phyloP scores from a whole-genome alignment of 768 basidiomycete species.

The Fistulinella prunicolor region DNA sequence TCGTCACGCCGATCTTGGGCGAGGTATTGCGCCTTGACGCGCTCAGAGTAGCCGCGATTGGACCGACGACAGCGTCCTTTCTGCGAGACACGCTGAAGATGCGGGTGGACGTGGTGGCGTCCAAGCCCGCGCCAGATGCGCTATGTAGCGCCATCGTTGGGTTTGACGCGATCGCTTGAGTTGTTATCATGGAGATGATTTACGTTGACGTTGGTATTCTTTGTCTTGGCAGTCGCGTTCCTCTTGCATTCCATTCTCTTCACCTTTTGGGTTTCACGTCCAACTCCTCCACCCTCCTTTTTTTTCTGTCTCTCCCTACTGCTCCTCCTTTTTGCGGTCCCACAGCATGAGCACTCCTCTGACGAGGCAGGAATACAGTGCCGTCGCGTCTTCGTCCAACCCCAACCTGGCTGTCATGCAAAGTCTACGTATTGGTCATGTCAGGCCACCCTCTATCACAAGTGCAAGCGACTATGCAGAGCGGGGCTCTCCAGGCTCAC shows the following conservation, averaged over 20 bases:
- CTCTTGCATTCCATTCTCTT: not conserved
- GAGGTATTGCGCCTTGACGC: conserved; percentile 36
- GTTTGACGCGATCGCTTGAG: conserved; percentile 15
- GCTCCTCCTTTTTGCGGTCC: not conserved
- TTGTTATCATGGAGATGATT: not conserved
- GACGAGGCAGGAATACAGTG: conserved; percentile 26
- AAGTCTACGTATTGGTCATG: conserved; percentile 11
- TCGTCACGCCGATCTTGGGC: conserved; percentile 49
- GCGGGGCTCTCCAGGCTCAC: conserved; percentile 13
- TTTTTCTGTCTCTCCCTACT: not conserved
- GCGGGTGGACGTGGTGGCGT: conserved; percentile 52
- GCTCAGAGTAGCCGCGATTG: conserved; percentile 58
- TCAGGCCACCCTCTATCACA: conserved; percentile 19
- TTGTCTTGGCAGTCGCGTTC: conserved; percentile 2
- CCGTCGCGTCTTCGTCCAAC: conserved; percentile 25
- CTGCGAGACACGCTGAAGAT: conserved; percentile 45
- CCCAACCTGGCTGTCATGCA: conserved; percentile 17
- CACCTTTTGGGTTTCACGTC: not conserved
- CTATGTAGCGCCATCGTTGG: conserved; percentile 35
- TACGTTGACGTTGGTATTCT: conserved; percentile 10
- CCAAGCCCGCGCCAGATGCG: conserved; percentile 54
- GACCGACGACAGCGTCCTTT: conserved; percentile 59
- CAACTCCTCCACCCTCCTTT: conserved; percentile 24
- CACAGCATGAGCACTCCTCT: conserved; percentile 27
- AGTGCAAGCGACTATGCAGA: conserved; percentile 18